A percentile compares a stretch with the other conserved stretches of the same genome.
Conservation (phyloP, 768 basidiomycete species). For the Obba rivulosa region DNA sequence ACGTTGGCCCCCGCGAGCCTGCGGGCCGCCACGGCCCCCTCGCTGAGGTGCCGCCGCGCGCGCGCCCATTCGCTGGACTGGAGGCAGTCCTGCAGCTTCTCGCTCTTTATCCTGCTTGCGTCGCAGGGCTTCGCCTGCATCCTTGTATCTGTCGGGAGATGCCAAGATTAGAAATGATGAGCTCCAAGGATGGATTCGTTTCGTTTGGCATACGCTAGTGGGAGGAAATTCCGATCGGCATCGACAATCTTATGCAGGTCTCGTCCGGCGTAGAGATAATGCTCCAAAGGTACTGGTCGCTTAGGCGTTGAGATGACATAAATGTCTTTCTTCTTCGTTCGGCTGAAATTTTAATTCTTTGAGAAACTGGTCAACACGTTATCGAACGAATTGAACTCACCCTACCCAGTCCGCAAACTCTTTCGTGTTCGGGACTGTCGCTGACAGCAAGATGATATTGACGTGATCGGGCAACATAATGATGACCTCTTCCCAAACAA, state of each 20-base stretch:
- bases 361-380: neutral
- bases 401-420: slow-evolving; percentile 99
- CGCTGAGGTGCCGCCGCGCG: slow-evolving; percentile 57
- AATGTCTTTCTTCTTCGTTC: slow-evolving; percentile 98
- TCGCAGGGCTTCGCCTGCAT: slow-evolving; percentile 80
- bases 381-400: slow-evolving; percentile 39
- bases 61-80: slow-evolving; percentile 79
- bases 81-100: slow-evolving; percentile 88
- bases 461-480: slow-evolving; percentile 99
- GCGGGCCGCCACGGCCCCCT: slow-evolving; percentile 38
- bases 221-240: slow-evolving; percentile 65
- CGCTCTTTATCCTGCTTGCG: slow-evolving; percentile 98
- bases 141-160: slow-evolving; percentile 62
- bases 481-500: slow-evolving; percentile 99
- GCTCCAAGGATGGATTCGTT: neutral
- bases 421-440: slow-evolving; percentile 95
- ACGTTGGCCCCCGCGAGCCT: slow-evolving; percentile 37
- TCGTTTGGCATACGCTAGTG: slow-evolving; percentile 50
- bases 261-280: slow-evolving; percentile 92
- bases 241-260: slow-evolving; percentile 93
- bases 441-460: slow-evolving; percentile 94
- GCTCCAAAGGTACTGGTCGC: slow-evolving; percentile 94
- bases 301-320: slow-evolving; percentile 97
- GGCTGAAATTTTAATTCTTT: slow-evolving; percentile 43
- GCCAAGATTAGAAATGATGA: neutral